Evolutionary conservation across 441 rosid genomes (phyloP).

Genomic region (Erysimum pusillum): DNA sequence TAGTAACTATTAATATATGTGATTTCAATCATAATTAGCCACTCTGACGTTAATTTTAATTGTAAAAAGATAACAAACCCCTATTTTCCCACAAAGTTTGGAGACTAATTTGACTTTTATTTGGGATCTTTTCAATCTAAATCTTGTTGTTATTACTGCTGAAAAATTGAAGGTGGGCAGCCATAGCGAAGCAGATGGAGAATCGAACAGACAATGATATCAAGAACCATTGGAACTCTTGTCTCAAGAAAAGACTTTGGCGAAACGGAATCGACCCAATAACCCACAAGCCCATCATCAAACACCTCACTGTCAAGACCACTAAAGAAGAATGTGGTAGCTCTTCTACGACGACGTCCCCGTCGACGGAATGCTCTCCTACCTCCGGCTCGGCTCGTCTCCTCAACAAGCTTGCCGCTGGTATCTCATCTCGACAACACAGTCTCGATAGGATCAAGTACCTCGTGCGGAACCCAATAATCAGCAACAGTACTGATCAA

Average conservation of each 20-base stretch:
- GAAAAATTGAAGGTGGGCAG: slow-evolving; percentile 45
- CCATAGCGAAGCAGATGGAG: slow-evolving; percentile 52
- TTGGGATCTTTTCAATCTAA: too few relatives aligned
- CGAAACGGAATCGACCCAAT: slow-evolving; percentile 86
- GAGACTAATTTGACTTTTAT: too few relatives aligned
- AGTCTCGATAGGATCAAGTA: slow-evolving; percentile 35
- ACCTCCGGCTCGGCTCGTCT: slow-evolving; percentile 35
- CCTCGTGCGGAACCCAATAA: slow-evolving; percentile 4
- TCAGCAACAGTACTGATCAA: slow-evolving; percentile 19
- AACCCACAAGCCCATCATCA: slow-evolving; percentile 63
- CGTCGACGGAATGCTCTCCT: neutral
- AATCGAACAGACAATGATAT: slow-evolving; percentile 94
- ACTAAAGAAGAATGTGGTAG: slow-evolving; percentile 21
- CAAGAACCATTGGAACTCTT: slow-evolving; percentile 93
- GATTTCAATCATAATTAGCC: too few relatives aligned
- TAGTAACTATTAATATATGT: too few relatives aligned
- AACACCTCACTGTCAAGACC: slow-evolving; percentile 12
- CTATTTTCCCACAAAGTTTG: too few relatives aligned
- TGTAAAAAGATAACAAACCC: too few relatives aligned
- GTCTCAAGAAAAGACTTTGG: slow-evolving; percentile 80
- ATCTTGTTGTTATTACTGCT: slow-evolving; percentile 3
- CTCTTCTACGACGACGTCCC: slow-evolving; percentile 20
- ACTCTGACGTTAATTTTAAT: too few relatives aligned
- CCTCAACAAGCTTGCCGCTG: slow-evolving; percentile 44
- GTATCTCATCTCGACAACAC: slow-evolving; percentile 44